Evolutionary conservation across 2,329 filamentous ascomycete genomes (phyloP).

Genomic region (Zalaria sp.): DNA sequence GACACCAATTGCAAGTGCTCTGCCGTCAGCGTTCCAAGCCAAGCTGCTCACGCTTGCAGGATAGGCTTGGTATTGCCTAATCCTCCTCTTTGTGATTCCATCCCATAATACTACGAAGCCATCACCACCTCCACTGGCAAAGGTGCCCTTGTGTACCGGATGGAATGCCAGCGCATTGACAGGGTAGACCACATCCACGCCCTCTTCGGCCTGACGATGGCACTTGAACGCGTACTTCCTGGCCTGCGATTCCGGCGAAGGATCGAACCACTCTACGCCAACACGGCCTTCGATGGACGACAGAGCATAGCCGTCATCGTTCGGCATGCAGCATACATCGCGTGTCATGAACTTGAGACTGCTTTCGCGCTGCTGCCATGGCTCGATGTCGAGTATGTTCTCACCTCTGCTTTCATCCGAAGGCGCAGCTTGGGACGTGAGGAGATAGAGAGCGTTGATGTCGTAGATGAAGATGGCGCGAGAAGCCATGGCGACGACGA

Average conservation of each 20-base stretch:
- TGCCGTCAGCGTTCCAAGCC: slow-evolving; percentile 64
- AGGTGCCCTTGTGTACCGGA: slow-evolving; percentile 58
- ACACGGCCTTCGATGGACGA: slow-evolving; percentile 90
- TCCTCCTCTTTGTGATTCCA: slow-evolving; percentile 74
- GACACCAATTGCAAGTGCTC: slow-evolving; percentile 62
- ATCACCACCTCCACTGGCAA: slow-evolving; percentile 80
- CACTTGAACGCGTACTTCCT: slow-evolving; percentile 99
- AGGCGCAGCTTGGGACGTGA: slow-evolving; percentile 32
- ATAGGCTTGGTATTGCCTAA: slow-evolving; percentile 79
- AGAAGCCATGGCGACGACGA: slow-evolving; percentile 91
- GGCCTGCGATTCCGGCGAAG: slow-evolving; percentile 70
- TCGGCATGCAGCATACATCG: slow-evolving; percentile 89
- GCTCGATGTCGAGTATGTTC: slow-evolving; percentile 44
- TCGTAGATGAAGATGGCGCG: slow-evolving; percentile 94
- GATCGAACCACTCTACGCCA: slow-evolving; percentile 96
- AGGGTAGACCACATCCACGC: slow-evolving; percentile 73
- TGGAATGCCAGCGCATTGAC: slow-evolving; percentile 87
- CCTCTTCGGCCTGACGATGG: slow-evolving; percentile 57
- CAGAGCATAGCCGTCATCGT: slow-evolving; percentile 85
- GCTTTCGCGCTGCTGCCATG: slow-evolving; percentile 88
- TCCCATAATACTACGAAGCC: slow-evolving; percentile 91
- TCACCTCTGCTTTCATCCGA: slow-evolving; percentile 12
- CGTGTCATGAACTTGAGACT: slow-evolving; percentile 93
- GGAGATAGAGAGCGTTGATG: slow-evolving; percentile 50
- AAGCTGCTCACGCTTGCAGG: slow-evolving; percentile 64